A percentile compares a stretch with the other conserved stretches of the same genome.
Conservation (phyloP, 164 flowering plant species). For the Tetrastigma voinierianum region DNA sequence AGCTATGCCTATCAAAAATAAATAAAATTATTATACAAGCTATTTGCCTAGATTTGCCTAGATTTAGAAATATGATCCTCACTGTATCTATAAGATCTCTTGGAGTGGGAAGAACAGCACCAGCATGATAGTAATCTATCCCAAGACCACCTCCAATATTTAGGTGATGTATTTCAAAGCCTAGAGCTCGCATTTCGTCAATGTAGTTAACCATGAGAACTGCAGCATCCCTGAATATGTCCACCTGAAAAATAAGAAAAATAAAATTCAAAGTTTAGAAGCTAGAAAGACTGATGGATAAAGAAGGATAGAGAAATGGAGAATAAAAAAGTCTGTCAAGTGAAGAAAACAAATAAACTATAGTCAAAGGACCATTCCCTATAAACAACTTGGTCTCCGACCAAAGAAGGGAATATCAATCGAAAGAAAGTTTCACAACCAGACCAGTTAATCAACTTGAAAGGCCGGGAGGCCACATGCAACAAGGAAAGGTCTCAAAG, state of each 20-base stretch:
- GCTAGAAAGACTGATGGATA: background rate
- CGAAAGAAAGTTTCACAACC: background rate
- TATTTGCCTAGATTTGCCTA: background rate
- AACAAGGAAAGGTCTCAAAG: too few relatives aligned
- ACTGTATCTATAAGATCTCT: constrained; percentile 70
- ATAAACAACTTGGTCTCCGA: too few relatives aligned
- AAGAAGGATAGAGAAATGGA: background rate
- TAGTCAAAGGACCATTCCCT: too few relatives aligned
- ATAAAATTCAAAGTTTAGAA: background rate
- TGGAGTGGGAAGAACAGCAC: constrained; percentile 61
- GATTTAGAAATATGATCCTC: constrained; percentile 22
- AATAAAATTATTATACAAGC: background rate
- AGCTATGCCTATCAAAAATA: too few relatives aligned
- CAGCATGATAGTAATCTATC: constrained; percentile 58
- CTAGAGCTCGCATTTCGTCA: constrained; percentile 56
- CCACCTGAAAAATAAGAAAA: constrained; percentile 38
- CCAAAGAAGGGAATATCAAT: too few relatives aligned
- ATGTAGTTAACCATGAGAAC: constrained; percentile 60
- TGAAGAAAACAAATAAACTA: background rate
- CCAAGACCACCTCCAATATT: constrained; percentile 76
- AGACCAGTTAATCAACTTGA: background rate
- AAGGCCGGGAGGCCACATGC: background rate
- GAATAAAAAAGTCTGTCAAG: background rate
- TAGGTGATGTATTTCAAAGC: constrained; percentile 54
- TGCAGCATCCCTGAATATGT: constrained; percentile 71